These are phyloP conservation scores for Triticum aestivum DNA, from an alignment of 176 grass and related monocot genomes.

Conservation along the genomic window IWGSC_CS_RefSeq_v2.1 NC_057812.1:85404078-85404577, in stretches of 20 bases:
- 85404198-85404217: slow-evolving; percentile 52
- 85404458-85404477: slow-evolving; percentile 25
- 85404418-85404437: not conserved
- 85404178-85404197: slow-evolving; percentile 51
- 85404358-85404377: not conserved
- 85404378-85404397: not conserved
- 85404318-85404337: slow-evolving; percentile 36
- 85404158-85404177: slow-evolving; percentile 49
- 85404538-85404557: slow-evolving; percentile 29
- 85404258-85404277: slow-evolving; percentile 7
- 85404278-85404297: slow-evolving; percentile 37
- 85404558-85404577: slow-evolving; percentile 46
- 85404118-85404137: slow-evolving; percentile 54
- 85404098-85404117: slow-evolving; percentile 49
- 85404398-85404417: slow-evolving; percentile 10
- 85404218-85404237: slow-evolving; percentile 37
- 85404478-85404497: slow-evolving; percentile 36
- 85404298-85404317: slow-evolving; percentile 48
- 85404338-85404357: slow-evolving; percentile 57
- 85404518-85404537: slow-evolving; percentile 43
- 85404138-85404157: slow-evolving; percentile 40
- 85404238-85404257: slow-evolving; percentile 28
- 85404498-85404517: slow-evolving; percentile 31
- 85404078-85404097: slow-evolving; percentile 46
- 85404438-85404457: not conserved